phyloP scores from a whole-genome alignment of 2,329 filamentous ascomycete genomes.

The Aspergillus pseudoterreus region DNA sequence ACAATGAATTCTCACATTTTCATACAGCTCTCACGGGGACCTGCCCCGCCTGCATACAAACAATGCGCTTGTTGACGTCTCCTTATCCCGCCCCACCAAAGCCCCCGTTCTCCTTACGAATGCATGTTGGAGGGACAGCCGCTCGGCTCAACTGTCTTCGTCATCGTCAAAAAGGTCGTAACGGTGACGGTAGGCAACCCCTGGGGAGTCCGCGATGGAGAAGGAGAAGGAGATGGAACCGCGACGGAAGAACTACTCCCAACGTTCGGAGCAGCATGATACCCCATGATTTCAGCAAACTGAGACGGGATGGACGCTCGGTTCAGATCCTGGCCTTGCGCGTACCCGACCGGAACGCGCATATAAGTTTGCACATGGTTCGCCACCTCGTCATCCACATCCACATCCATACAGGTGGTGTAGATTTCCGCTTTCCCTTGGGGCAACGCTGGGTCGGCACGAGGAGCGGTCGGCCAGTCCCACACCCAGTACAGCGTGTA shows the following conservation, averaged over 20 bases:
- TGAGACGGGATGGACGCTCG: slow-evolving; percentile 38
- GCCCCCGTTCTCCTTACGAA: neutral
- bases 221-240: neutral
- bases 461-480: slow-evolving; percentile 72
- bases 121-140: neutral
- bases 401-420: slow-evolving; percentile 49
- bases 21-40: no score
- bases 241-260: neutral
- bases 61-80: no score
- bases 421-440: slow-evolving; percentile 46
- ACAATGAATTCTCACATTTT: no score
- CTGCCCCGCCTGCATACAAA: no score
- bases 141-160: slow-evolving; percentile 4
- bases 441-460: slow-evolving; percentile 32
- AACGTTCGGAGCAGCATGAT: slow-evolving; percentile 3
- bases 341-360: slow-evolving; percentile 19
- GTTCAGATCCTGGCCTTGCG: slow-evolving; percentile 33
- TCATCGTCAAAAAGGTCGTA: slow-evolving; percentile 24
- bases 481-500: slow-evolving; percentile 95
- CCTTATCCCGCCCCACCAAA: neutral
- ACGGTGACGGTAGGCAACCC: slow-evolving; percentile 12
- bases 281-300: slow-evolving; percentile 29
- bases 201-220: neutral
- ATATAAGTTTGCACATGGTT: slow-evolving; percentile 16
- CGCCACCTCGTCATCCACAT: slow-evolving; percentile 39